phyloP scores from a whole-genome alignment of 768 basidiomycete species.

The Mycena floridula region DNA sequence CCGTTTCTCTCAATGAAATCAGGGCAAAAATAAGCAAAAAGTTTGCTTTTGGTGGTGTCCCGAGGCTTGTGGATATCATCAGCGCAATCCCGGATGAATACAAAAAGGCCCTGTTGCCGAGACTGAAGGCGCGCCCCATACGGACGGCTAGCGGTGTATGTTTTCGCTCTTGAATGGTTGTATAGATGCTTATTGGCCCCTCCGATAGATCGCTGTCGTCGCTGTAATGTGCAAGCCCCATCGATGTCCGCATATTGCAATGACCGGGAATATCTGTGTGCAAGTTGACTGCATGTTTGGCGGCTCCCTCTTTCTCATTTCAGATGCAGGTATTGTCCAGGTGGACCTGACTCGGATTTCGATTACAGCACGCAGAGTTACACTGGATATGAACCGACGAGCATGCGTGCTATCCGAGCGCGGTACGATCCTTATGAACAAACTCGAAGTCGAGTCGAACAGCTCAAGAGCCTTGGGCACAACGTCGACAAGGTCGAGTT shows the following conservation, averaged over 20 bases:
- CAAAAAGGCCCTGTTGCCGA: slow-evolving; percentile 86
- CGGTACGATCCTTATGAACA: slow-evolving; percentile 33
- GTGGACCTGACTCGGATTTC: slow-evolving; percentile 98
- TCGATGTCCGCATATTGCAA: slow-evolving; percentile 98
- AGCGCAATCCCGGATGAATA: slow-evolving; percentile 98
- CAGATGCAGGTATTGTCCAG: slow-evolving; percentile 80
- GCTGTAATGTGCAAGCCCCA: slow-evolving; percentile 99
- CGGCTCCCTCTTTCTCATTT: neutral
- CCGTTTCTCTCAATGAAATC: slow-evolving; percentile 83
- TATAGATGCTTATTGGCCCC: slow-evolving; percentile 3
- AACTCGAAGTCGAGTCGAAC: slow-evolving; percentile 91
- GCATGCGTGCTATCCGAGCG: slow-evolving; percentile 97
- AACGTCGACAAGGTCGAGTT: slow-evolving; percentile 96
- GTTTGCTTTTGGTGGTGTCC: slow-evolving; percentile 78
- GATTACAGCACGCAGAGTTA: slow-evolving; percentile 98
- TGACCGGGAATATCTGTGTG: slow-evolving; percentile 99
- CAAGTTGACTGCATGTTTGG: slow-evolving; percentile 30
- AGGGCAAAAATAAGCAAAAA: slow-evolving; percentile 89
- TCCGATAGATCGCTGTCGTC: slow-evolving; percentile 95
- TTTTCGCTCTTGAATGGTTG: slow-evolving; percentile 11
- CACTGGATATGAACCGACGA: slow-evolving; percentile 94
- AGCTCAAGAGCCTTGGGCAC: slow-evolving; percentile 92
- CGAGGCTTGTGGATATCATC: slow-evolving; percentile 94
- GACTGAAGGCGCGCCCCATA: slow-evolving; percentile 88
- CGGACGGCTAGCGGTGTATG: slow-evolving; percentile 93